A percentile compares a stretch with the other conserved stretches of the same genome.
These are phyloP conservation scores for Lavandula angustifolia DNA, from an alignment of 257 asterid genomes.

Conservation along the genomic window DNA sequence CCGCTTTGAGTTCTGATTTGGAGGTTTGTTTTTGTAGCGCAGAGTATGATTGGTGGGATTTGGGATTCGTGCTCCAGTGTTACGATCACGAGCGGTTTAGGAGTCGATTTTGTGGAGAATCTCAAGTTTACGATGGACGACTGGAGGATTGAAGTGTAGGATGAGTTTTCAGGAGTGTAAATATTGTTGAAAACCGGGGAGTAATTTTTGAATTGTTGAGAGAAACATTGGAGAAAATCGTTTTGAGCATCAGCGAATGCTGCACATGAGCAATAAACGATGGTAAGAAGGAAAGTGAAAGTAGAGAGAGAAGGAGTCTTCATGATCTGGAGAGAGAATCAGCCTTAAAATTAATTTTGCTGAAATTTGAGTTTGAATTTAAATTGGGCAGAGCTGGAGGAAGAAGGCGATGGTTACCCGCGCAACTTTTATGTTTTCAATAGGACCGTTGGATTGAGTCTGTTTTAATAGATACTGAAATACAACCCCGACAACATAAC, in stretches of 20 bases:
- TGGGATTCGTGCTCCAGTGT: constrained; percentile 15
- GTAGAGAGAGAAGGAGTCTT: background rate
- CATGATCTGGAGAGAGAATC: background rate
- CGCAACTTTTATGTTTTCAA: too few relatives aligned
- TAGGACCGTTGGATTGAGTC: too few relatives aligned
- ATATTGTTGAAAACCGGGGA: background rate
- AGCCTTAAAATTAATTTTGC: too few relatives aligned
- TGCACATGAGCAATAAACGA: background rate
- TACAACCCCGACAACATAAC: too few relatives aligned
- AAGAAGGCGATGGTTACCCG: too few relatives aligned
- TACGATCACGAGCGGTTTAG: constrained; percentile 7
- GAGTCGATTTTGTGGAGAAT: background rate
- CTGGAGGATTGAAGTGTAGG: background rate
- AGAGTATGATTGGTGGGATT: background rate
- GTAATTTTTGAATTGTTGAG: background rate
- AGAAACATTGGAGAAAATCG: background rate
- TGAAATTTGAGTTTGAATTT: too few relatives aligned
- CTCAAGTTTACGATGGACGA: background rate
- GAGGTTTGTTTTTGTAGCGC: background rate
- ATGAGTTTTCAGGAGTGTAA: background rate
- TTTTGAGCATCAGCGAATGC: background rate
- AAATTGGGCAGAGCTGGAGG: too few relatives aligned
- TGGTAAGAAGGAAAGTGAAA: background rate
- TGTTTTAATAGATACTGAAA: too few relatives aligned
- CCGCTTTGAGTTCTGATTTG: constrained; percentile 15